phyloP scores from a whole-genome alignment of 2,329 filamentous ascomycete species.

The Epichloe sp. region DNA sequence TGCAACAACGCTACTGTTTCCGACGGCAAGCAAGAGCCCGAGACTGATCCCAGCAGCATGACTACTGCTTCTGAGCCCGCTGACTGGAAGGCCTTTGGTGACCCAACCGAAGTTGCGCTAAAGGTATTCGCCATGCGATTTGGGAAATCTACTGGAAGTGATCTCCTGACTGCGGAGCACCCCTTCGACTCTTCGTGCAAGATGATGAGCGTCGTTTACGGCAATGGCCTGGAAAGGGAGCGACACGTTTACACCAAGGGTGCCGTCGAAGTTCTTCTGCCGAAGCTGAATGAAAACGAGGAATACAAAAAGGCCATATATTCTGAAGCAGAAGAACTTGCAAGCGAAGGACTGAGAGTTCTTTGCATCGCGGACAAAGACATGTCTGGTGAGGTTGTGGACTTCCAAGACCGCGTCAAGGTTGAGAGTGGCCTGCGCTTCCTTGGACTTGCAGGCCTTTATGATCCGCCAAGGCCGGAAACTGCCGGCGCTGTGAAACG shows the following conservation, averaged over 20 bases:
- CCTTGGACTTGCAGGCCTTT: constrained; percentile 58
- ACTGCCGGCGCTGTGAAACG: constrained; percentile 46
- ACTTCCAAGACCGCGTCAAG: constrained; percentile 33
- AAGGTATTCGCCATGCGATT: constrained; percentile 63
- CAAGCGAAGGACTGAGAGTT: constrained; percentile 52
- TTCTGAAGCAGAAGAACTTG: constrained; percentile 41
- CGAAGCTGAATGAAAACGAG: constrained; percentile 34
- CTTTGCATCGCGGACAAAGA: constrained; percentile 48
- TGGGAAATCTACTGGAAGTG: constrained; percentile 31
- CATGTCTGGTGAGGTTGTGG: constrained; percentile 22
- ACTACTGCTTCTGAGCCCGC: constrained; percentile 29
- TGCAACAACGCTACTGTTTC: constrained; percentile 46
- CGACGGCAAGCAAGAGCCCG: constrained; percentile 32
- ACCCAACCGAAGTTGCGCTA: constrained; percentile 62
- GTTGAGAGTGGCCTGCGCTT: constrained; percentile 48
- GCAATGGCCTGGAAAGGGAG: constrained; percentile 19
- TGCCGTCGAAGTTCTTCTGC: constrained; percentile 43
- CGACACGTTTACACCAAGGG: constrained; percentile 42
- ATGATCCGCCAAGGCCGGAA: constrained; percentile 58
- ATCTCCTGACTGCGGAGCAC: constrained; percentile 47
- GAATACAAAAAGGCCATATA: constrained; percentile 32
- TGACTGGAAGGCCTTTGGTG: constrained; percentile 47
- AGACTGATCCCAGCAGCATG: constrained; percentile 33
- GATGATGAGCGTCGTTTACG: constrained; percentile 60
- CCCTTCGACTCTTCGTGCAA: constrained; percentile 64